Evolutionary conservation across 2,329 filamentous ascomycete genomes (phyloP).

Genomic region (Colletotrichum liaoningense): DNA sequence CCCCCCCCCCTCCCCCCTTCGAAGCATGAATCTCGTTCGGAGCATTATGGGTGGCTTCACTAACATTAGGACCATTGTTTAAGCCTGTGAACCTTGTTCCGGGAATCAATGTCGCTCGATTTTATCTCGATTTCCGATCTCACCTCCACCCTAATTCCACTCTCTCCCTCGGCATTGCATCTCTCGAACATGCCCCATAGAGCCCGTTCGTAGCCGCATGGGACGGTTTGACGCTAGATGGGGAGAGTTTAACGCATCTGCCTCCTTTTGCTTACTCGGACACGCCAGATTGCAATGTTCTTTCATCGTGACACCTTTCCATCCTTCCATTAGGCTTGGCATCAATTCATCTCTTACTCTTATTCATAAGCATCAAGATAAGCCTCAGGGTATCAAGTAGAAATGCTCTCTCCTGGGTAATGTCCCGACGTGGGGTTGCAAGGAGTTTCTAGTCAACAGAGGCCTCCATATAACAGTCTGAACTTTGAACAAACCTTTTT

Average conservation of each 20-base stretch:
- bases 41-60: neutral
- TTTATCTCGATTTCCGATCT: conserved; percentile 1
- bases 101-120: neutral
- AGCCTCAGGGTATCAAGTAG: neutral
- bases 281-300: neutral
- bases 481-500: neutral
- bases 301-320: neutral
- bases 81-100: conserved; percentile 10
- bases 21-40: neutral
- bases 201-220: conserved; percentile 21
- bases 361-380: neutral
- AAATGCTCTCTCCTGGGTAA: neutral
- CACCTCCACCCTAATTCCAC: neutral
- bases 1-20: no score
- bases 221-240: conserved; percentile 27
- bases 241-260: neutral
- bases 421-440: neutral
- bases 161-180: neutral
- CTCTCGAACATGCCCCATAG: conserved; percentile 20
- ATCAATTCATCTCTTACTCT: neutral
- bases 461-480: neutral
- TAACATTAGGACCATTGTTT: neutral
- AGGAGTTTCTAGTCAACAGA: neutral
- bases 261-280: conserved; percentile 4
- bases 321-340: neutral